These are phyloP conservation scores for Agroathelia rolfsii DNA, from an alignment of 1,284 basidiomycete genomes.

Conservation along the genomic window DNA sequence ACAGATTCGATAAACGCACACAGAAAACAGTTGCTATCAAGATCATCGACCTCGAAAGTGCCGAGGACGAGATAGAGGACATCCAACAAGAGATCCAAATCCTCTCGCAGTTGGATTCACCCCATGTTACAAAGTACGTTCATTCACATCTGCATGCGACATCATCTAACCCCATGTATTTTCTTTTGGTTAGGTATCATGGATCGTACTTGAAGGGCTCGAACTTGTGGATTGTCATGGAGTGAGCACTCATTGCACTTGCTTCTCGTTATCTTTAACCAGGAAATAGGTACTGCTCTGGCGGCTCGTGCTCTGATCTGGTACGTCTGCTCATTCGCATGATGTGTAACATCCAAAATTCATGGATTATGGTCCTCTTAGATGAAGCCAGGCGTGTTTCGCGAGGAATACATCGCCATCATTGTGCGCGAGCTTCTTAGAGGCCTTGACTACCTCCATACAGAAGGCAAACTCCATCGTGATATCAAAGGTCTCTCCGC, in stretches of 20 bases:
- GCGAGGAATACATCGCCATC: slow-evolving; percentile 98
- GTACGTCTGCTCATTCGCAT: slow-evolving; percentile 28
- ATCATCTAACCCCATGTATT: slow-evolving; percentile 15
- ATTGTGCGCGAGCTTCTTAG: slow-evolving; percentile 86
- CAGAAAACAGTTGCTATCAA: slow-evolving; percentile 94
- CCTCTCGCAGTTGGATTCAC: slow-evolving; percentile 93
- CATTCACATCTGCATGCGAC: slow-evolving; percentile 13
- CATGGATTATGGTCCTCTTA: slow-evolving; percentile 26
- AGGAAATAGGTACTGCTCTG: slow-evolving; percentile 64
- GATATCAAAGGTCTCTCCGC: slow-evolving; percentile 84
- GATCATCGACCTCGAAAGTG: slow-evolving; percentile 97
- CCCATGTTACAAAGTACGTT: slow-evolving; percentile 86
- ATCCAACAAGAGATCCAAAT: slow-evolving; percentile 99
- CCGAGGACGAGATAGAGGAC: slow-evolving; percentile 99
- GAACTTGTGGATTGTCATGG: slow-evolving; percentile 99
- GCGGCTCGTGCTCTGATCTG: slow-evolving; percentile 78
- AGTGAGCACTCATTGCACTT: slow-evolving; percentile 43
- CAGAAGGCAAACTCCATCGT: slow-evolving; percentile 92
- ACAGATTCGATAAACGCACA: slow-evolving; percentile 84
- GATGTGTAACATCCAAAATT: slow-evolving; percentile 6
- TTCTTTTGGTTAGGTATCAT: slow-evolving; percentile 63
- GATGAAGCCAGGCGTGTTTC: slow-evolving; percentile 97
- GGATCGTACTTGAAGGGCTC: slow-evolving; percentile 93
- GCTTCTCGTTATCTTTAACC: slow-evolving; percentile 11
- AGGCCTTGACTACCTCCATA: slow-evolving; percentile 92